These are phyloP conservation scores for Podila horticola DNA, from an alignment of 192 early-diverging fungal genomes.

Conservation along the genomic window DNA sequence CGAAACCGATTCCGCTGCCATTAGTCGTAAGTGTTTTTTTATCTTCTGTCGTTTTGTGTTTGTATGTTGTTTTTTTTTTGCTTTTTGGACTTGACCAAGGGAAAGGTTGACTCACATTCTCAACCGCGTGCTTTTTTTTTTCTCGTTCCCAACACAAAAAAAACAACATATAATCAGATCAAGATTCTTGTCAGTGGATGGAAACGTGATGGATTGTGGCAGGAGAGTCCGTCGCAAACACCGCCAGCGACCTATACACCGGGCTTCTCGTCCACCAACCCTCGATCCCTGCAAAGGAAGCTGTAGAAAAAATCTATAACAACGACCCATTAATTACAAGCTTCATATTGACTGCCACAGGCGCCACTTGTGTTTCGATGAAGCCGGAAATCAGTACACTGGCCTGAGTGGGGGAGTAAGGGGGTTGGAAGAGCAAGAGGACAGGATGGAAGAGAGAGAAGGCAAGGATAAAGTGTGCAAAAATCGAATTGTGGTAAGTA, in stretches of 20 bases:
- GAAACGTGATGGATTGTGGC: conserved; percentile 66
- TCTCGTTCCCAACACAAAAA: background rate
- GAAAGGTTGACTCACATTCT: too few species aligned
- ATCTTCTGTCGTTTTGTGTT: conserved; percentile 12
- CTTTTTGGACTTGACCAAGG: background rate
- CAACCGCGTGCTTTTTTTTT: too few species aligned
- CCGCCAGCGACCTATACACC: conserved; percentile 24
- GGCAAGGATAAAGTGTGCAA: background rate
- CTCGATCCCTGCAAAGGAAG: conserved; percentile 10
- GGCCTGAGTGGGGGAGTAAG: too few species aligned
- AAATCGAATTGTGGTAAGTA: background rate
- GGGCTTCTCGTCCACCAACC: conserved; percentile 44
- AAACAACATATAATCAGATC: conserved; percentile 43
- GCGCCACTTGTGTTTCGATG: too few species aligned
- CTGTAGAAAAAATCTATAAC: background rate
- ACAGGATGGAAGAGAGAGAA: background rate
- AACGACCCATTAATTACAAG: background rate
- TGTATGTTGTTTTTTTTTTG: background rate
- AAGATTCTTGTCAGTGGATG: conserved; percentile 63
- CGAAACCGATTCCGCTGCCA: conserved; percentile 58
- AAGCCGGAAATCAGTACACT: too few species aligned
- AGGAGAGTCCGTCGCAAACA: conserved; percentile 52
- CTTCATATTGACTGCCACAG: too few species aligned
- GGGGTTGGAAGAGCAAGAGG: background rate
- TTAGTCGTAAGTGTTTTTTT: conserved; percentile 51